Evolutionary conservation across 441 rosid species (phyloP).

Genomic region (Pelargonium citronellum): DNA sequence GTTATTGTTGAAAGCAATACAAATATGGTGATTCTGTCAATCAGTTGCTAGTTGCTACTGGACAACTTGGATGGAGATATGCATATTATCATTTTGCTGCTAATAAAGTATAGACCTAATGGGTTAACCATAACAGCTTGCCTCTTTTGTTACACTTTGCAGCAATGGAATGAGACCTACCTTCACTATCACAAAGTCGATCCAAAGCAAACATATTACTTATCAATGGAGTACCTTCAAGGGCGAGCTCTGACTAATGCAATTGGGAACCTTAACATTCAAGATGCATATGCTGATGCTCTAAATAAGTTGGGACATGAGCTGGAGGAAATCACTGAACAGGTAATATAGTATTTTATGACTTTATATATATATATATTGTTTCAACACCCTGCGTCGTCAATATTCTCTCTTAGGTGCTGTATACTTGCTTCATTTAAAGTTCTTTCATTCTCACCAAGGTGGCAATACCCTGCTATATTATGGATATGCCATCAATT

Average conservation of each 20-base stretch:
- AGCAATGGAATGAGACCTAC: conserved; percentile 96
- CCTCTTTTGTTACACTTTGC: conserved; percentile 22
- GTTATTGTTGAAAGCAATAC: neutral
- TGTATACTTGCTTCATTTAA: neutral
- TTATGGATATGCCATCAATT: neutral
- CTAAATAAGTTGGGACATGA: conserved; percentile 66
- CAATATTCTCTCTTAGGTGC: neutral
- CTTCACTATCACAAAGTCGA: conserved; percentile 65
- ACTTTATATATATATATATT: neutral
- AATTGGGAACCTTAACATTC: conserved; percentile 66
- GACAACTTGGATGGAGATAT: neutral
- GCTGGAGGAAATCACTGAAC: conserved; percentile 51
- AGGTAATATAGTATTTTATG: too few relatives aligned
- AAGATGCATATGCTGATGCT: conserved; percentile 76
- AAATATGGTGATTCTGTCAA: conserved; percentile 1
- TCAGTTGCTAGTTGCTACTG: neutral
- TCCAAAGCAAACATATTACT: conserved; percentile 90
- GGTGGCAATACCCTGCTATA: neutral
- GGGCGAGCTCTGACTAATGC: conserved; percentile 94
- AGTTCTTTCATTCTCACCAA: neutral
- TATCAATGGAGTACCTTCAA: conserved; percentile 98
- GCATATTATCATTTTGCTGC: neutral
- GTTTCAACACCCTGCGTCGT: neutral
- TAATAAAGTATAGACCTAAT: neutral
- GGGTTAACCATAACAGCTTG: conserved; percentile 1